Conservation (phyloP, 192 early-diverging fungal genomes). For the Umbelopsis sp. region DNA sequence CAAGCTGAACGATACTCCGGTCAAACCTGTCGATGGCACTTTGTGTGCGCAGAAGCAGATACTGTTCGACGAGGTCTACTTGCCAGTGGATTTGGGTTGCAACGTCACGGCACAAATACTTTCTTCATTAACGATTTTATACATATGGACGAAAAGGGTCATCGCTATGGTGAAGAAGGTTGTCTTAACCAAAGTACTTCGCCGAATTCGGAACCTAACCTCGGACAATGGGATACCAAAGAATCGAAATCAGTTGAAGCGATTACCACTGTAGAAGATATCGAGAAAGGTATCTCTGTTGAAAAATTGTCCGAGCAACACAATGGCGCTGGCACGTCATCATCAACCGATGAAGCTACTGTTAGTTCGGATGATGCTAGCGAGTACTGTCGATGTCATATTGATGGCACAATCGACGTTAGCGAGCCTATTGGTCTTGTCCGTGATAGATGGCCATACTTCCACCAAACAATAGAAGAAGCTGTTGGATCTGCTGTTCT, state of each 20-base stretch:
- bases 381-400: background rate
- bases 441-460: slow-evolving; percentile 32
- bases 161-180: background rate
- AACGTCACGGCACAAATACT: slow-evolving; percentile 4
- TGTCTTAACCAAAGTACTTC: background rate
- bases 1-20: slow-evolving; percentile 29
- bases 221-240: background rate
- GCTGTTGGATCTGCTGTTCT: slow-evolving; percentile 27
- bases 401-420: background rate
- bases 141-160: background rate
- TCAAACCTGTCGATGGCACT: slow-evolving; percentile 23
- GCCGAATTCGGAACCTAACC: background rate
- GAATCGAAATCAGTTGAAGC: background rate
- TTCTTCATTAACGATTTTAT: slow-evolving; percentile 18
- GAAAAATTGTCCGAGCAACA: background rate
- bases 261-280: slow-evolving; percentile 11
- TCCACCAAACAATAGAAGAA: slow-evolving; percentile 29
- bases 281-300: background rate
- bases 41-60: slow-evolving; percentile 13
- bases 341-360: background rate
- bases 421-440: background rate
- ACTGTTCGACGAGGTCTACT: slow-evolving; percentile 22
- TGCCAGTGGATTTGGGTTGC: slow-evolving; percentile 31
- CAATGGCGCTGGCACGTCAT: slow-evolving; percentile 4
- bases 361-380: slow-evolving; percentile 10